phyloP scores from a whole-genome alignment of 2,329 filamentous ascomycete genomes.

The Aureobasidium sp. region DNA sequence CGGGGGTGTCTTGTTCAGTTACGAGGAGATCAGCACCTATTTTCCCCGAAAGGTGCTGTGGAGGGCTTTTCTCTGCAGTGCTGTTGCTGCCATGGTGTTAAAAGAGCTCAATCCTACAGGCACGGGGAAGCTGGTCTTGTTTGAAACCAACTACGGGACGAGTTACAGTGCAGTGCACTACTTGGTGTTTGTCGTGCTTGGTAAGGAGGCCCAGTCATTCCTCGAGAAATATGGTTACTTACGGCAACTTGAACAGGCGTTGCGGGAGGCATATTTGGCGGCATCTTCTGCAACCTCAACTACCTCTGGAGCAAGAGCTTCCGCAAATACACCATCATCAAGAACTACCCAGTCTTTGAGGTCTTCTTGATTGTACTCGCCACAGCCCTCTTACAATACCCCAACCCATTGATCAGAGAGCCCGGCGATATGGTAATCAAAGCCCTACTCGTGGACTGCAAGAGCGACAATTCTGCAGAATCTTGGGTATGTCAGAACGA shows the following conservation, averaged over 20 bases:
- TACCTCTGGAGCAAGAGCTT: conserved; percentile 52
- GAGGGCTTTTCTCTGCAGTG: conserved; percentile 52
- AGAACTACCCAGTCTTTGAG: conserved; percentile 50
- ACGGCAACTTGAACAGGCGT: conserved; percentile 28
- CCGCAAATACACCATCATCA: conserved; percentile 46
- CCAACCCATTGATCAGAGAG: conserved; percentile 49
- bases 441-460: conserved; percentile 51
- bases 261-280: conserved; percentile 53
- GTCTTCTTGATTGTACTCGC: conserved; percentile 47
- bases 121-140: conserved; percentile 54
- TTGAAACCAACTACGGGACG: conserved; percentile 53
- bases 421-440: conserved; percentile 52
- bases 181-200: conserved; percentile 50
- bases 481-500: conserved; percentile 49
- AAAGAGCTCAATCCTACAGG: conserved; percentile 54
- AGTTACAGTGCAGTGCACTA: conserved; percentile 52
- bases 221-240: neutral
- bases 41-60: conserved; percentile 55
- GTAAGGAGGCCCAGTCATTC: neutral
- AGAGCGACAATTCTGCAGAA: conserved; percentile 26
- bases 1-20: conserved; percentile 54
- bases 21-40: conserved; percentile 55
- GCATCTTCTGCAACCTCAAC: conserved; percentile 52
- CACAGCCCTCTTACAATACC: conserved; percentile 50
- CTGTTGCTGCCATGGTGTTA: conserved; percentile 49